These are phyloP conservation scores for Crithidia thermophila DNA, from an alignment of 208 protist genomes.

Conservation along the genomic window DNA sequence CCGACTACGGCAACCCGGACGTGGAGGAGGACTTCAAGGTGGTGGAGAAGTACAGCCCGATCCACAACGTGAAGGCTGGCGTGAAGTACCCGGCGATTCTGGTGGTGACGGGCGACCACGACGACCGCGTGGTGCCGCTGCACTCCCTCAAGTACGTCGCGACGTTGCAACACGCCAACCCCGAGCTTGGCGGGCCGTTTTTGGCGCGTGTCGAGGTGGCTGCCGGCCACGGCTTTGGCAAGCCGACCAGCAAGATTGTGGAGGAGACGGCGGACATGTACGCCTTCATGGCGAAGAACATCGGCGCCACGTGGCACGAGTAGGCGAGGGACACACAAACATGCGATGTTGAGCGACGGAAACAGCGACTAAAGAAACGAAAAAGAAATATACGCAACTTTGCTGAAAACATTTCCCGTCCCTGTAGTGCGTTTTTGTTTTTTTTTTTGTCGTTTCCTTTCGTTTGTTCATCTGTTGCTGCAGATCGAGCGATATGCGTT, in stretches of 20 bases:
- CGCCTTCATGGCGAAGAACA: slow-evolving; percentile 91
- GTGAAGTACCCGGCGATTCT: slow-evolving; percentile 92
- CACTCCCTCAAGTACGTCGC: slow-evolving; percentile 96
- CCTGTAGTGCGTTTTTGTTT: background rate
- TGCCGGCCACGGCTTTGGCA: slow-evolving; percentile 93
- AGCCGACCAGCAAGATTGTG: slow-evolving; percentile 90
- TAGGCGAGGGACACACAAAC: background rate
- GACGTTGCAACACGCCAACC: slow-evolving; percentile 91
- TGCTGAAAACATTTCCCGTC: too few relatives aligned
- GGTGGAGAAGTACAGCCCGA: slow-evolving; percentile 93
- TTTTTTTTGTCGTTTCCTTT: slow-evolving; percentile 8
- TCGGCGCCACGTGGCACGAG: slow-evolving; percentile 71
- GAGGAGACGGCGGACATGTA: slow-evolving; percentile 91
- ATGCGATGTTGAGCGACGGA: background rate
- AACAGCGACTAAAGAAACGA: too few relatives aligned
- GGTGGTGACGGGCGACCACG: slow-evolving; percentile 94
- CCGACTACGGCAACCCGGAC: slow-evolving; percentile 94
- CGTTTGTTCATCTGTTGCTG: background rate
- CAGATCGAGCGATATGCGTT: background rate
- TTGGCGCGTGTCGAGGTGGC: slow-evolving; percentile 84
- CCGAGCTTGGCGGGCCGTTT: slow-evolving; percentile 70
- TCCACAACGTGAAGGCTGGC: slow-evolving; percentile 90
- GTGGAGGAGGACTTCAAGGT: slow-evolving; percentile 92
- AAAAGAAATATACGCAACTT: too few relatives aligned
- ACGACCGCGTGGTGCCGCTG: slow-evolving; percentile 96